Percentiles rank a stretch among this genome's conserved stretches.
Conservation (phyloP, 129 eudicot genomes). For the Calendula officinalis region DNA sequence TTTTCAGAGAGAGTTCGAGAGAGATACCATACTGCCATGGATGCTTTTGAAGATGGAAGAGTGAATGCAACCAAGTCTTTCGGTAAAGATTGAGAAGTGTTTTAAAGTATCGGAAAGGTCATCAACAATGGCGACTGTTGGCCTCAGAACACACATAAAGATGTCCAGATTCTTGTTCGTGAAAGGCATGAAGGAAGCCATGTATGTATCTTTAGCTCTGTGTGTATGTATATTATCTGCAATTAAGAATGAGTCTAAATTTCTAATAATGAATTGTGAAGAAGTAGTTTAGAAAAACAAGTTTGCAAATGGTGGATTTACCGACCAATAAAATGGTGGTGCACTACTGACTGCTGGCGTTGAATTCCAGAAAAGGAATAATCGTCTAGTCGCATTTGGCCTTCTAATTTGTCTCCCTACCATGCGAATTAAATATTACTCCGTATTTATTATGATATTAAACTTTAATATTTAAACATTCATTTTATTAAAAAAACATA, state of each 20-base stretch:
- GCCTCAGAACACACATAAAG: constrained; percentile 44
- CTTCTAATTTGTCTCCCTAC: constrained; percentile 9
- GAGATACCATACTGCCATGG: constrained; percentile 75
- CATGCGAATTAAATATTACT: constrained; percentile 10
- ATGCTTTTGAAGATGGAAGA: constrained; percentile 62
- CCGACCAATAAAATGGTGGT: constrained; percentile 9
- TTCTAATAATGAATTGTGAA: not conserved
- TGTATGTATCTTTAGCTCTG: constrained; percentile 4
- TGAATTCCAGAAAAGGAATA: constrained; percentile 41
- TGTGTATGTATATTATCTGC: not conserved
- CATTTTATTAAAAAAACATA: too few relatives aligned
- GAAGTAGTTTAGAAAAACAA: not conserved
- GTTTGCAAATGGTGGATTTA: constrained; percentile 6
- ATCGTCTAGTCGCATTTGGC: constrained; percentile 37
- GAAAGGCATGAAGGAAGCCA: constrained; percentile 70
- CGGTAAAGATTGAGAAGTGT: constrained; percentile 46
- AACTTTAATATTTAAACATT: too few relatives aligned
- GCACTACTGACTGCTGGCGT: constrained; percentile 6
- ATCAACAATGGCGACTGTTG: constrained; percentile 54
- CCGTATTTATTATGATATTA: too few relatives aligned
- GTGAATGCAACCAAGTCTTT: constrained; percentile 62
- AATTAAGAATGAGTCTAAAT: not conserved
- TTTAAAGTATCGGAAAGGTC: constrained; percentile 49
- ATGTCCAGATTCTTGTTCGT: constrained; percentile 57
- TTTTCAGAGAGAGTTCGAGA: not conserved